Evolutionary conservation across 2,329 filamentous ascomycete genomes (phyloP).

Genomic region (Aureobasidium sp.): DNA sequence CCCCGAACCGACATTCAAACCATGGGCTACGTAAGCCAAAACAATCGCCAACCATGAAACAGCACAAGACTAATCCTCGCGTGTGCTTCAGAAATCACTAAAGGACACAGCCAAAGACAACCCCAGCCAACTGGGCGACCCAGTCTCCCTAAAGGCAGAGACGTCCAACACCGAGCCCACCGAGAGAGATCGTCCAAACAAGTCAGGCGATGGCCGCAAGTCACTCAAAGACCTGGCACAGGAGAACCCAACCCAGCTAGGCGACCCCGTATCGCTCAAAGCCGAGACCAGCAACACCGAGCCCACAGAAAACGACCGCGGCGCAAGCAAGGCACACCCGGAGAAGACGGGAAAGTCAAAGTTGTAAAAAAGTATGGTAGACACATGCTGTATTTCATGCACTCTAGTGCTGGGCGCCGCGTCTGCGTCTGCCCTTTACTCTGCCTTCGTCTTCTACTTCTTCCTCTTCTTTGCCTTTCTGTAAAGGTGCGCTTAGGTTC

Average conservation of each 20-base stretch:
- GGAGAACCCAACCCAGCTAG: slow-evolving; percentile 24
- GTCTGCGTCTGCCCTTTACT: slow-evolving; percentile 45
- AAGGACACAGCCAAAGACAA: slow-evolving; percentile 24
- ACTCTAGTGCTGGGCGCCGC: slow-evolving; percentile 21
- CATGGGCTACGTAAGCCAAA: slow-evolving; percentile 1
- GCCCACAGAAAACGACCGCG: slow-evolving; percentile 29
- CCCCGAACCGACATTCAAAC: background rate
- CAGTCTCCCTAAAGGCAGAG: slow-evolving; percentile 31
- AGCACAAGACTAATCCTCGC: too few relatives aligned
- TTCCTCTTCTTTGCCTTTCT: slow-evolving; percentile 80
- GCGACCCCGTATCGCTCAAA: slow-evolving; percentile 26
- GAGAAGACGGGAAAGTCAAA: slow-evolving; percentile 27
- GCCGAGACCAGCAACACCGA: slow-evolving; percentile 25
- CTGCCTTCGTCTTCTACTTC: slow-evolving; percentile 59
- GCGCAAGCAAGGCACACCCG: slow-evolving; percentile 20
- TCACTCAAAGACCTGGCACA: slow-evolving; percentile 24
- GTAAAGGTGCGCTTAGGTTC: slow-evolving; percentile 64
- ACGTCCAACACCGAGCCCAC: slow-evolving; percentile 27
- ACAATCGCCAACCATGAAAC: background rate
- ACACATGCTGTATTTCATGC: background rate
- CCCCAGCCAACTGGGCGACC: slow-evolving; percentile 30
- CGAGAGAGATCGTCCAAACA: slow-evolving; percentile 21
- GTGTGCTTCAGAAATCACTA: slow-evolving; percentile 13
- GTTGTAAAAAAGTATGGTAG: slow-evolving; percentile 20
- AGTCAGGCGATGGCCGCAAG: slow-evolving; percentile 17